A percentile compares a stretch with the other conserved stretches of the same genome.
Conservation (phyloP, 805 yeast genomes). For the Kluyveromyces starmeri region DNA sequence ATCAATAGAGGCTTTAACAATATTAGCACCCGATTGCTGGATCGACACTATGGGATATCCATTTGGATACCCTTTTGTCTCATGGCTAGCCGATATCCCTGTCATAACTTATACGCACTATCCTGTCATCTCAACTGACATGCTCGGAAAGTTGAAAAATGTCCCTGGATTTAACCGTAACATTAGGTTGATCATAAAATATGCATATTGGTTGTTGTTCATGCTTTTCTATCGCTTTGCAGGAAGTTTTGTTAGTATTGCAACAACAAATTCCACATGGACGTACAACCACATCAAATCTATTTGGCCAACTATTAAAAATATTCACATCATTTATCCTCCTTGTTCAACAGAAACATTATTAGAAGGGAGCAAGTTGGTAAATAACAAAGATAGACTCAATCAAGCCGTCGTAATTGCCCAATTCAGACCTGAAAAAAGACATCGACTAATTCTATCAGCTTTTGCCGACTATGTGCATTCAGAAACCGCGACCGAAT, state of each 20-base stretch:
- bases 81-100: slow-evolving; percentile 55
- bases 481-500: slow-evolving; percentile 2
- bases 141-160: slow-evolving; percentile 55
- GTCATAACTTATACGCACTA: slow-evolving; percentile 86
- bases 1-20: slow-evolving; percentile 59
- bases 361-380: slow-evolving; percentile 19
- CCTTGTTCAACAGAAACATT: slow-evolving; percentile 73
- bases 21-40: slow-evolving; percentile 79
- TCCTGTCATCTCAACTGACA: slow-evolving; percentile 83
- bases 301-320: slow-evolving; percentile 49
- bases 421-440: slow-evolving; percentile 91
- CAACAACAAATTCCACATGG: slow-evolving; percentile 86
- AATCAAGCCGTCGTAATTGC: slow-evolving; percentile 45
- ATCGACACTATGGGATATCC: slow-evolving; percentile 94
- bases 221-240: slow-evolving; percentile 53
- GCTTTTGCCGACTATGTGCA: slow-evolving; percentile 53
- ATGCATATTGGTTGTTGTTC: slow-evolving; percentile 63
- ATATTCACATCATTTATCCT: slow-evolving; percentile 58
- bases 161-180: slow-evolving; percentile 12
- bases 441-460: slow-evolving; percentile 62
- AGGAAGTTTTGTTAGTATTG: slow-evolving; percentile 58
- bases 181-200: slow-evolving; percentile 33
- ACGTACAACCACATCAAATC: slow-evolving; percentile 62
- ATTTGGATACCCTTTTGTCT: slow-evolving; percentile 64
- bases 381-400: slow-evolving; percentile 26